Base-by-base conservation (phyloP, 2,329 filamentous ascomycete species). In the Dothideomycetes sp. region DNA sequence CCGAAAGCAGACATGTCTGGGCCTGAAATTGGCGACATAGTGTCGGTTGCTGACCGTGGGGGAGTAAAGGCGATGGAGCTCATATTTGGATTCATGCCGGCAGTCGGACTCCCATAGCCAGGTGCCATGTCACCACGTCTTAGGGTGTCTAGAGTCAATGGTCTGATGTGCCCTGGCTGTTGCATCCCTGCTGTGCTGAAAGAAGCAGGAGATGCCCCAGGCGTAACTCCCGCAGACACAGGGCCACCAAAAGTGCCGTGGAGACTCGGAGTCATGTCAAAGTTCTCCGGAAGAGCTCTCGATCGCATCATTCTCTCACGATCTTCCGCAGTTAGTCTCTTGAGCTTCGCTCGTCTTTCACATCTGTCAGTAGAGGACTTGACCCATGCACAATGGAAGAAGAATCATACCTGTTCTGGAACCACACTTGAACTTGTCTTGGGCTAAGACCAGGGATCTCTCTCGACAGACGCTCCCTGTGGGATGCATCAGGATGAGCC, bases 341-440 rank as follows among this genome's bases (percentile, higher is more conserved):
- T 78, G 45, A 78, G 60, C 56, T 78, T 78, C 14, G 74, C 74
- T 52, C 74, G 61, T 57, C 74, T 78, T 40, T 27, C 24, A 7
- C 7, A 7, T 7, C 7, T 7, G 22, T 27, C 22, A 27, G 22
- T 12, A 27, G 7, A 7, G 12, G 12, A 12, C 22, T 7, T 27
- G 12, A 36, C n/a, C n/a, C 22, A 27, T 12, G 22, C 7, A 27
- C 7, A 27, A 27, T 27, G 22, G 7, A 27, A 30, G 24, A 30
- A 31, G 24, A 44, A 47, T 55, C 72, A 52, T 73, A 94, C 88
- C 88, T 77, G 63, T 96, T 96, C 62, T 96, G 88, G 63, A 96
- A 96, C 89, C 88, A 96, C 36, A 96, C 88, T 61, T 96, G 88
- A 17, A 96, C 89, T 58, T 96, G 88, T 45, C 88, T 77, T 29